A percentile compares a stretch with the other conserved stretches of the same genome.
These are phyloP conservation scores for Colletotrichum sp. DNA, from an alignment of 2,329 filamentous ascomycete genomes.

Conservation along the genomic window DNA sequence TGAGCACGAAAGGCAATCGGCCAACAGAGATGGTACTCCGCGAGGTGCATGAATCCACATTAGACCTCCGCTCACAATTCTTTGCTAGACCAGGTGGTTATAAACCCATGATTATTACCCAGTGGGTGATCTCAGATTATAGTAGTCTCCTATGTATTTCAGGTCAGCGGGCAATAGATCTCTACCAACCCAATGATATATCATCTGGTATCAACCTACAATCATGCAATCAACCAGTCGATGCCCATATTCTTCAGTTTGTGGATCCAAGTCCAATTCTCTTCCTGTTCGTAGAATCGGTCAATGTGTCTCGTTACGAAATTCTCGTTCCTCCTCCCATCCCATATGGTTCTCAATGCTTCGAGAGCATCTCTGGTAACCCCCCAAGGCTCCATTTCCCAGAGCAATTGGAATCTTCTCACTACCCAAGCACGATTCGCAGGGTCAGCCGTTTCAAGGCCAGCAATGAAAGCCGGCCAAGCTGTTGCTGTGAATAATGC, in stretches of 20 bases:
- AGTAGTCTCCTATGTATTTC: neutral
- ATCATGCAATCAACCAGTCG: neutral
- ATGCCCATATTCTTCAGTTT: neutral
- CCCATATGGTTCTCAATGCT: neutral
- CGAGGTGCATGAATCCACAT: neutral
- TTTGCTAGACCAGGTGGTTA: neutral
- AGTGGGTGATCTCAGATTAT: neutral
- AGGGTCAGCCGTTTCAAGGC: neutral
- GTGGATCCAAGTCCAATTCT: neutral
- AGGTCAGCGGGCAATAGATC: neutral
- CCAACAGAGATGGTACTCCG: neutral
- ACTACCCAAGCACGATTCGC: neutral
- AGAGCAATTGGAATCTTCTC: neutral
- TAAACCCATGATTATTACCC: neutral
- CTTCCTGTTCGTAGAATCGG: neutral
- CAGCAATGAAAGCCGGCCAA: constrained; percentile 1
- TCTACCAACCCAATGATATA: neutral
- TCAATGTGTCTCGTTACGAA: neutral
- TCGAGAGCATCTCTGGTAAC: neutral
- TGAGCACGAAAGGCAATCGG: neutral
- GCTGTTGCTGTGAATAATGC: neutral
- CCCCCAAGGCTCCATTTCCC: neutral
- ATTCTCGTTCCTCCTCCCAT: neutral
- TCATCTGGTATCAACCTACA: neutral
- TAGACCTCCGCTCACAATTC: neutral